Base-by-base conservation (phyloP, 306 rosid species). In the Heteromeles arbutifolia region DNA sequence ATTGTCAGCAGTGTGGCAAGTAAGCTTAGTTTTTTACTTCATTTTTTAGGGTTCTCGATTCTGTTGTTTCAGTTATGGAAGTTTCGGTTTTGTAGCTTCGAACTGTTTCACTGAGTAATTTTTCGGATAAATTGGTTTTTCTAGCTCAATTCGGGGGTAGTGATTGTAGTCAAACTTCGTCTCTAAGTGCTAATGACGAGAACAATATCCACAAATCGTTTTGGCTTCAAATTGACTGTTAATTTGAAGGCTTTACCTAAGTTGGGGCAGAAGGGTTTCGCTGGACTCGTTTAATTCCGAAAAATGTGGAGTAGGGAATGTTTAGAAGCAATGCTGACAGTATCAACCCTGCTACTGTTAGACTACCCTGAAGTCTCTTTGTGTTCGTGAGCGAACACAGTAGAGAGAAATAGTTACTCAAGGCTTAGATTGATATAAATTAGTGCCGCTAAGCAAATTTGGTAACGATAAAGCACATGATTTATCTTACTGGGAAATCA, bases 1-100 rank as follows among this genome's bases (percentile, higher is more conserved):
- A 92, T 78, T 96, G 99, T 66, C 99, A 96, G 74, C 99, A 96
- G 92, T 96, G 99, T 73, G 99, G 99, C 70, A 96, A 96, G 99
- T 96, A 78, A 85, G 93, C 52, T 65, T 15, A 11, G 24, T 78
- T 61, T 72, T 53, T 39, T 31, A 29, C 4, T 80, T 72, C 13
- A 13, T 50, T 72, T 54, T 7, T 71, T 11, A 31, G 63, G 15
- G 28, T 54, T 72, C 13, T 14, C 24, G 37, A 58, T 41, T 72
- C 12, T 14, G 8, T 22, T 24, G 44, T 2, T 14, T 4, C 48
- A 34, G 52, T 17, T 72, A 1, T 31, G 34, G 41, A 8, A 4
- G 22, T 28, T 17, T 28, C 10, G 7, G 26, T 28, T 70, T 50
- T 25, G 50, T 15, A 26, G 31, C 25, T 70, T 70, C 19, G 11